These are phyloP conservation scores for Glycyrrhiza uralensis DNA, from an alignment of 306 rosid genomes.

Conservation along the genomic window DNA sequence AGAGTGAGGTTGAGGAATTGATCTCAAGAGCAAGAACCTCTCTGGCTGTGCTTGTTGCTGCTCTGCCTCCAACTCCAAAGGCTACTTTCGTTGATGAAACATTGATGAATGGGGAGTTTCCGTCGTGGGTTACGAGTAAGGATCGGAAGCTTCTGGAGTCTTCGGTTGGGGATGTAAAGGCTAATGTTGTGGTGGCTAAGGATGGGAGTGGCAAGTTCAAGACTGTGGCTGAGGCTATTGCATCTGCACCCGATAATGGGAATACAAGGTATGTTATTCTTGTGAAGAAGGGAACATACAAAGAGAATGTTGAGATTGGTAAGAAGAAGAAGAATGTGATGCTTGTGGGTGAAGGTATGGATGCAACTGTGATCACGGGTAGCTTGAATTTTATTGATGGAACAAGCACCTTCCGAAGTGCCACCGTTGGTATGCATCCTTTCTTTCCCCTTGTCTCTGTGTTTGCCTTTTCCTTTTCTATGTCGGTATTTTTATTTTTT, in stretches of 20 bases:
- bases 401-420: constrained; percentile 47
- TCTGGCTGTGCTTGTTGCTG: constrained; percentile 45
- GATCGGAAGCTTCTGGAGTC: constrained; percentile 49
- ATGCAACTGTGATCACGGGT: constrained; percentile 55
- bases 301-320: constrained; percentile 55
- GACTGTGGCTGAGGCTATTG: constrained; percentile 63
- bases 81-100: background rate
- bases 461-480: background rate
- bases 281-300: constrained; percentile 59
- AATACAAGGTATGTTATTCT: constrained; percentile 53
- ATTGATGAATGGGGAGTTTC: constrained; percentile 29
- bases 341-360: constrained; percentile 75
- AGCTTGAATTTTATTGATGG: constrained; percentile 58
- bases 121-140: constrained; percentile 40
- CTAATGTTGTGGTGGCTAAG: constrained; percentile 63
- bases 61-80: constrained; percentile 6
- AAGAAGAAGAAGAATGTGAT: constrained; percentile 52
- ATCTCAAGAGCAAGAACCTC: constrained; percentile 46
- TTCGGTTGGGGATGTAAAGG: constrained; percentile 26
- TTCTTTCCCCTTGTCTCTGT: background rate
- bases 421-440: constrained; percentile 55
- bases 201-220: constrained; percentile 69
- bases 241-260: constrained; percentile 47
- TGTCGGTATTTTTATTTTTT: background rate
- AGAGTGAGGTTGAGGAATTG: constrained; percentile 40